Conservation (phyloP, 768 basidiomycete species). For the Rickenella mellea region DNA sequence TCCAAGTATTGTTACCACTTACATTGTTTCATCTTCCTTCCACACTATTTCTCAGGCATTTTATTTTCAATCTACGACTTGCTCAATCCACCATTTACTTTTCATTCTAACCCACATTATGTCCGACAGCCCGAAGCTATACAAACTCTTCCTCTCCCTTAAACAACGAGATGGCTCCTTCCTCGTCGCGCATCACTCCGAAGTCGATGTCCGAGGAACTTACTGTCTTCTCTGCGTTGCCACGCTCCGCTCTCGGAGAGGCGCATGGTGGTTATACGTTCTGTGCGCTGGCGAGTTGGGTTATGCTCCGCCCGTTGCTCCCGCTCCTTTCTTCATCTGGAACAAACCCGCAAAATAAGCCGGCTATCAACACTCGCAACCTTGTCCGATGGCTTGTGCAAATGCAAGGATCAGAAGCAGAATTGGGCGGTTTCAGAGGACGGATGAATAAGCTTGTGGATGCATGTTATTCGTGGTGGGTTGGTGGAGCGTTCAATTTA, state of each 20-base stretch:
- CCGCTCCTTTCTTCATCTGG: slow-evolving; percentile 3
- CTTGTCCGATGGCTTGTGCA: slow-evolving; percentile 74
- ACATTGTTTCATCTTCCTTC: no score
- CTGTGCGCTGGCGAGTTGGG: slow-evolving; percentile 81
- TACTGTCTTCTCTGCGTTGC: slow-evolving; percentile 88
- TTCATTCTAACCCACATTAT: no score
- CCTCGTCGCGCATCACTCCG: slow-evolving; percentile 75
- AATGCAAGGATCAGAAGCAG: slow-evolving; percentile 77
- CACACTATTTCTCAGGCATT: no score
- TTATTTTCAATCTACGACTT: no score
- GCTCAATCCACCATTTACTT: no score
- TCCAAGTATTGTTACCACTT: no score
- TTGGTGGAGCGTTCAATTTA: slow-evolving; percentile 77
- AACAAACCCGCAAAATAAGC: no score
- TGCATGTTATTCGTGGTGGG: slow-evolving; percentile 99
- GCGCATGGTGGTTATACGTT: slow-evolving; percentile 98
- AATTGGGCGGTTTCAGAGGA: slow-evolving; percentile 88
- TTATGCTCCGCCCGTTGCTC: slow-evolving; percentile 58
- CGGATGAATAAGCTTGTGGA: slow-evolving; percentile 98
- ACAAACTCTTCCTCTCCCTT: slow-evolving; percentile 82
- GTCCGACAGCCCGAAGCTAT: slow-evolving; percentile 53
- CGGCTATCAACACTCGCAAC: slow-evolving; percentile 46
- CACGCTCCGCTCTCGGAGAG: slow-evolving; percentile 80
- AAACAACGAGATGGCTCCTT: slow-evolving; percentile 94
- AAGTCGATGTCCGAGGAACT: slow-evolving; percentile 93